Percentiles rank a stretch among this genome's conserved stretches.
These are phyloP conservation scores for Pisolithus microcarpus DNA, from an alignment of 768 basidiomycete genomes.

Conservation along the genomic window DNA sequence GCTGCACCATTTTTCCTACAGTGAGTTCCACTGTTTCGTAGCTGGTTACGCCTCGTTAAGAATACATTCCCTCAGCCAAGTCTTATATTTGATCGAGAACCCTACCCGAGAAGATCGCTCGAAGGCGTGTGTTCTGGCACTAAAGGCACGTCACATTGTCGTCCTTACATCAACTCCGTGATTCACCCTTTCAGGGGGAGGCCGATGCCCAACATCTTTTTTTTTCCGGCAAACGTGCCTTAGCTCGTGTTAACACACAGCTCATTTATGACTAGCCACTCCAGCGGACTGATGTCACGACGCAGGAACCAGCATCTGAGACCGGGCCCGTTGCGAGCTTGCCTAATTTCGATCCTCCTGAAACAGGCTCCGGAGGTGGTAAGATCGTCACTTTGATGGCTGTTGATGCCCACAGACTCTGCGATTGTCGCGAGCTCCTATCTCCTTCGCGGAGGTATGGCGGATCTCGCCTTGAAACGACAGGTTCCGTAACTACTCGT, in stretches of 20 bases:
- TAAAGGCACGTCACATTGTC: slow-evolving; percentile 26
- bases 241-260: slow-evolving; percentile 38
- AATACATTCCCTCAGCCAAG: slow-evolving; percentile 10
- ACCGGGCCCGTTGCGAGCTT: no score
- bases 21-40: slow-evolving; percentile 1
- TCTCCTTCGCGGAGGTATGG: slow-evolving; percentile 56
- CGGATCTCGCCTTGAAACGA: slow-evolving; percentile 3
- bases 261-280: slow-evolving; percentile 53
- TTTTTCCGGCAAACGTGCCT: slow-evolving; percentile 38
- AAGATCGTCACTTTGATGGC: slow-evolving; percentile 84
- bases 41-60: background rate
- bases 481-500: background rate
- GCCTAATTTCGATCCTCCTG: slow-evolving; percentile 34
- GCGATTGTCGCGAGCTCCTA: slow-evolving; percentile 45
- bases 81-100: slow-evolving; percentile 31
- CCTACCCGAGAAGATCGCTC: slow-evolving; percentile 30
- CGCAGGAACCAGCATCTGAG: no score
- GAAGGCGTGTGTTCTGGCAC: slow-evolving; percentile 44
- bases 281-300: slow-evolving; percentile 27
- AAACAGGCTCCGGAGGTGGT: slow-evolving; percentile 69
- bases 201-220: slow-evolving; percentile 37
- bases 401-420: slow-evolving; percentile 50
- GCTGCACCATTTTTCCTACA: slow-evolving; percentile 48
- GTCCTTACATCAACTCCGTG: no score
- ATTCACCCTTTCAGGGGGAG: slow-evolving; percentile 14